Evolutionary conservation across 768 basidiomycete genomes (phyloP), one percentile per base, ranked within the genome.

Genomic region (Thelephora aurantiotincta): DNA sequence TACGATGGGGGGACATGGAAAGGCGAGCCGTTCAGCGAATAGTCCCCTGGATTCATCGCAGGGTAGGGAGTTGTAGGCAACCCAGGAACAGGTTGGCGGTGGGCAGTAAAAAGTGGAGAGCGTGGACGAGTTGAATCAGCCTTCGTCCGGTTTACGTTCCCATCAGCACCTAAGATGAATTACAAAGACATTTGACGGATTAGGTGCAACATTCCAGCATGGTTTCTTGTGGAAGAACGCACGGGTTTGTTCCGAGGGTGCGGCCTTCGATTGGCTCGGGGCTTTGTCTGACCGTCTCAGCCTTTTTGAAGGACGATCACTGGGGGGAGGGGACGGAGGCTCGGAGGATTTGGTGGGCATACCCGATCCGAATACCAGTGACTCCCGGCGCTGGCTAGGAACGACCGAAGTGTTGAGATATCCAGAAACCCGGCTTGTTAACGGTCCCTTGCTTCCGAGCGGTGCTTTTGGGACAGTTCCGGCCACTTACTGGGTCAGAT

Each of bases 11-110:
- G 54, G 64, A 46, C 58, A 52, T 62, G 58, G 50, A 60, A 62
- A 9, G 56, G 56, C 19, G 60, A 60, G 50, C 75, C 74, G 57
- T 75, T 77, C 53, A 76, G 65, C 20, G 78, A 72, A 55, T 83
- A 86, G 50, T 74, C 64, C 18, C 38, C 38, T 46, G 78, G 77
- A 60, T 84, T 86, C 81, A 84, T 85, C 60, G 78, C 68, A 56
- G 60, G 66, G 42, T 74, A 77, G 7, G 73, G 66, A 44, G 62
- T 48, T 37, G 51, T 33, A 14, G 54, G 54, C 20, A 68, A 68
- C 33, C 66, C 67, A 43, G 75, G 74, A 60, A 77, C 79, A 13
- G 76, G 72, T 55, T 74, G 75, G 52, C 73, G 69, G 49, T 64
- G 60, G 44, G 56, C 58, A 34, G 58, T 54, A 52, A 60, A 61